phyloP scores from a whole-genome alignment of 2,329 filamentous ascomycete genomes.

The Harringtonia aguacate region DNA sequence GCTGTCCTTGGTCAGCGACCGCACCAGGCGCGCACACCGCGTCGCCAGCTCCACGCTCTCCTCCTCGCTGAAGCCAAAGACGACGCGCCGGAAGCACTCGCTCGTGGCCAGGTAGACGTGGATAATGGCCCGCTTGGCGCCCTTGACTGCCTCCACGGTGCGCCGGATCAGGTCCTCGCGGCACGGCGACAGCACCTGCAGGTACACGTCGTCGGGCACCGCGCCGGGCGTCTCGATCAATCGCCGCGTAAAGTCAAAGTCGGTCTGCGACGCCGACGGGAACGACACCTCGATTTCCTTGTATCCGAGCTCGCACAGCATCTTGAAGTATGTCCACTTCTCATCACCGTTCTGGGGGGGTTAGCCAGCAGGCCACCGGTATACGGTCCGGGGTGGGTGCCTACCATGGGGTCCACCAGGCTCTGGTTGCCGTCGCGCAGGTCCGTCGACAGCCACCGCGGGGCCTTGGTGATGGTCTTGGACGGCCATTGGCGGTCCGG shows the following conservation, averaged over 20 bases:
- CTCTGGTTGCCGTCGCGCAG: constrained; percentile 91
- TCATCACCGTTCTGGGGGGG: constrained; percentile 92
- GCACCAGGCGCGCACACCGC: constrained; percentile 74
- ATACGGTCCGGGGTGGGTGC: constrained; percentile 14
- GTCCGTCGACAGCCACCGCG: constrained; percentile 83
- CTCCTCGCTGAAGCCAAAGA: constrained; percentile 80
- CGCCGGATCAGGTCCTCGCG: constrained; percentile 81
- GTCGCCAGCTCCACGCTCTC: constrained; percentile 74
- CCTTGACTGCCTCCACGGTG: constrained; percentile 80
- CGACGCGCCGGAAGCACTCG: constrained; percentile 85
- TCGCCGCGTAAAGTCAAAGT: constrained; percentile 88
- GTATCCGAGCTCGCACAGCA: constrained; percentile 85
- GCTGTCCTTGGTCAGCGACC: constrained; percentile 81
- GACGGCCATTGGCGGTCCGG: constrained; percentile 73
- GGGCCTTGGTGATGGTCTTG: constrained; percentile 72
- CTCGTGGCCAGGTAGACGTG: constrained; percentile 95
- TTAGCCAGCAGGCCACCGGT: no score
- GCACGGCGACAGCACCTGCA: constrained; percentile 89
- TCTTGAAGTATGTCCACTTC: constrained; percentile 92
- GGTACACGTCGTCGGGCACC: constrained; percentile 78
- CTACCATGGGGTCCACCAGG: constrained; percentile 83
- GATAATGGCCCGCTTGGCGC: constrained; percentile 85
- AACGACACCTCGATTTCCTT: constrained; percentile 98
- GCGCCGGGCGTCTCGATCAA: constrained; percentile 76
- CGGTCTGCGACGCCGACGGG: constrained; percentile 86